Evolutionary conservation across 2,329 filamentous ascomycete species (phyloP).

Genomic region (Penicillium sp.): DNA sequence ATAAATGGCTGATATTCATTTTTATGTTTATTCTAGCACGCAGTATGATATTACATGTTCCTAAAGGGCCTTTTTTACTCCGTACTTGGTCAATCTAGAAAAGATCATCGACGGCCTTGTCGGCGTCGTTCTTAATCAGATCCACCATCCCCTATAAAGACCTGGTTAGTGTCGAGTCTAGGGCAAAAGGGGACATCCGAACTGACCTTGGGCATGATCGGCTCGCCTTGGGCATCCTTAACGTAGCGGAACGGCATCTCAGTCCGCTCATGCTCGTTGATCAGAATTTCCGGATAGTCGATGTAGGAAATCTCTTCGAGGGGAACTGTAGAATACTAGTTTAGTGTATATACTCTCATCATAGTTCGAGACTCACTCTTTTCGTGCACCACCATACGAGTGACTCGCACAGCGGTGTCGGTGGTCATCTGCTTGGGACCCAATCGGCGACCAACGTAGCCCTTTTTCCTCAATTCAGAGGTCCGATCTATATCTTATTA

Average conservation of each 20-base stretch:
- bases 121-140: conserved; percentile 85
- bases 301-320: conserved; percentile 75
- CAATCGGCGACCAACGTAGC: conserved; percentile 78
- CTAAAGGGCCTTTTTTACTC: no score
- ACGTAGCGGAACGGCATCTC: conserved; percentile 99
- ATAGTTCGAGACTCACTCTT: conserved; percentile 52
- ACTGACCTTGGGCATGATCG: conserved; percentile 84
- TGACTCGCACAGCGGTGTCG: conserved; percentile 92
- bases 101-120: conserved; percentile 84
- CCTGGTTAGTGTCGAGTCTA: conserved; percentile 3
- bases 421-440: conserved; percentile 98
- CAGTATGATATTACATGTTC: no score
- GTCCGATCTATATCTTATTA: conserved; percentile 65
- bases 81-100: conserved; percentile 48
- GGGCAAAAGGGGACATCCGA: neutral
- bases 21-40: neutral
- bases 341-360: neutral
- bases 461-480: conserved; percentile 90
- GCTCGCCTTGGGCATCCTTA: conserved; percentile 64
- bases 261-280: conserved; percentile 88
- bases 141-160: conserved; percentile 77
- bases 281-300: conserved; percentile 82
- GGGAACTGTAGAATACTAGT: conserved; percentile 51
- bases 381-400: conserved; percentile 78
- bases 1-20: neutral